A percentile compares a stretch with the other conserved stretches of the same genome.
Conservation (phyloP, 192 early-diverging fungal species). For the Coemansia sp. region DNA sequence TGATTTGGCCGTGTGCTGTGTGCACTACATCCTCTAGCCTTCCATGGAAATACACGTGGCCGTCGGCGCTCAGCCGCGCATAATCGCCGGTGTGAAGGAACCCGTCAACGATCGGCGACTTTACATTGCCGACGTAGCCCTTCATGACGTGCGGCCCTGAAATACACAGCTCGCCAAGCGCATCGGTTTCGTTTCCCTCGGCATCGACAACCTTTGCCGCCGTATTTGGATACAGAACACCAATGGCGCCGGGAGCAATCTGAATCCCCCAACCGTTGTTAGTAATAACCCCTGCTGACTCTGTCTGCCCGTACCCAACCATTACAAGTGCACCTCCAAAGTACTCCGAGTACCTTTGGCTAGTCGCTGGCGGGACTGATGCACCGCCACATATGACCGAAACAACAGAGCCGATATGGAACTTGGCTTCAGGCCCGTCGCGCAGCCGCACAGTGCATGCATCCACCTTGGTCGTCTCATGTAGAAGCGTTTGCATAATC, state of each 20-base stretch:
- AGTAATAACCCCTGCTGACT: slow-evolving; percentile 23
- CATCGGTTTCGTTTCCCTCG: slow-evolving; percentile 64
- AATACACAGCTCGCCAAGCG: slow-evolving; percentile 81
- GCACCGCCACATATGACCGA: slow-evolving; percentile 42
- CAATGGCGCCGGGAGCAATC: slow-evolving; percentile 20
- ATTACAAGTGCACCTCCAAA: slow-evolving; percentile 1
- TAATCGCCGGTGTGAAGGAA: slow-evolving; percentile 84
- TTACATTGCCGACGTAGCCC: slow-evolving; percentile 75
- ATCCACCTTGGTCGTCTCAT: slow-evolving; percentile 1
- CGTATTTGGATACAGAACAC: slow-evolving; percentile 44
- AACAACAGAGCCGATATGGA: slow-evolving; percentile 22
- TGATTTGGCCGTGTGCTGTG: slow-evolving; percentile 68
- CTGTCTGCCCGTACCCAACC: slow-evolving; percentile 40
- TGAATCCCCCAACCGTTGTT: slow-evolving; percentile 11
- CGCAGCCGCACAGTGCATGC: not conserved
- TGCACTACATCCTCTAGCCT: slow-evolving; percentile 87
- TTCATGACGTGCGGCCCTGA: slow-evolving; percentile 82
- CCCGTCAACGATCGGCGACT: slow-evolving; percentile 67
- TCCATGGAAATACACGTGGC: slow-evolving; percentile 64
- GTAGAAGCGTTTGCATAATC: slow-evolving; percentile 15
- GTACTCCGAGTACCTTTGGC: slow-evolving; percentile 6
- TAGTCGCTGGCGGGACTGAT: slow-evolving; percentile 12
- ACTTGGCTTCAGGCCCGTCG: not conserved
- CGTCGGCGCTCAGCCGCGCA: slow-evolving; percentile 62
- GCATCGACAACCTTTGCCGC: slow-evolving; percentile 34